Base-by-base conservation (phyloP, 495 filamentous ascomycete genomes). In the Tuber microsphaerosporum region DNA sequence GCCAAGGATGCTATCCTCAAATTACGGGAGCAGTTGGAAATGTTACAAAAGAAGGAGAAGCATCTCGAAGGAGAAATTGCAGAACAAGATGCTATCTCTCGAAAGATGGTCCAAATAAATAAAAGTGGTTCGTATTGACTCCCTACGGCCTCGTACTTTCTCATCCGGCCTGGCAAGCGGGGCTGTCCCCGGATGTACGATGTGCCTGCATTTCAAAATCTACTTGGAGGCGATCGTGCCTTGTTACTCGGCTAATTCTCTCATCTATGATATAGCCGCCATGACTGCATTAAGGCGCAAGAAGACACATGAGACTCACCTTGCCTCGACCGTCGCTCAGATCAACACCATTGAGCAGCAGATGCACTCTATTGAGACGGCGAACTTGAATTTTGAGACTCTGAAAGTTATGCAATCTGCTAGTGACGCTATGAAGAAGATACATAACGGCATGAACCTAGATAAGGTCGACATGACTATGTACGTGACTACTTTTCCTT, bases 381-480 rank as follows among this genome's bases (percentile, higher is more conserved):
- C 95, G 71, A 99, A 98, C 84, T 97, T 99, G 85, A 99, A 99
- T 87, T 89, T 94, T 83, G 94, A 98, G 86, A 99, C 95, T 7
- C 87, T 99, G 70, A 87, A 90, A 71, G 96, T 94, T 4, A 98
- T 99, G 94, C 90, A 97, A 88, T 89, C 89, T 81, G 94, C 95
- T 4, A 89, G 91, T 73, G 84, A 89, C 31, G 95, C 95, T 37
- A 97, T 99, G 95, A 89, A 92, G 84, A 84, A 90, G 75, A 99
- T 99, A 79, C 96, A 99, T 83, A 90, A 90, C 79, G 91, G 91
- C 75, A 89, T 98, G 84, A 96, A 90, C 42, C 91, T 97, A 73
- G 92, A 97, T 76, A 92, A 95, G 83, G 94, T 99, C 73, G 95
- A 99, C 83, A 87, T 92, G 82, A 94, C 93, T 72, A 97, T 99